phyloP scores from a whole-genome alignment of 1,139 yeast genomes.

The Debaryomyces nepalensis region DNA sequence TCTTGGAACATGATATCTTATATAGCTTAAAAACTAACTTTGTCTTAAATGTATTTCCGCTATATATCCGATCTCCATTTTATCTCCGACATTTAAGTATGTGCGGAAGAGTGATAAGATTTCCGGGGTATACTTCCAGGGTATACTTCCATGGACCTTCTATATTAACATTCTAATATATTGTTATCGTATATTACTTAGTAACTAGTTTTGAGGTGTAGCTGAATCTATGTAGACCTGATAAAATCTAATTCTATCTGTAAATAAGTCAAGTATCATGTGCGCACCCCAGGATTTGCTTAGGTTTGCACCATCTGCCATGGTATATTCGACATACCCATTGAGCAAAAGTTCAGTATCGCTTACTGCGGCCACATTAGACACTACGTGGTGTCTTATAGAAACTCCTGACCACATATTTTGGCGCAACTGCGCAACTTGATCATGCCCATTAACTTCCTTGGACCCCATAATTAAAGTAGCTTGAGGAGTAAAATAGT shows the following conservation, averaged over 20 bases:
- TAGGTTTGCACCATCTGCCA: conserved; percentile 23
- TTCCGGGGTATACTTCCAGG: no score
- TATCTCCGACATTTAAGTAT: conserved; percentile 1
- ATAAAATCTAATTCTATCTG: conserved; percentile 23
- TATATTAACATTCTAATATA: no score
- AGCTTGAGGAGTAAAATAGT: conserved; percentile 21
- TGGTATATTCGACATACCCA: conserved; percentile 28
- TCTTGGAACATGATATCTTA: background rate
- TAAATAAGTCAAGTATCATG: conserved; percentile 19
- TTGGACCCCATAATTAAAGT: conserved; percentile 25
- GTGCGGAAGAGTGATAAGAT: background rate
- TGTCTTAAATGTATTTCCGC: background rate
- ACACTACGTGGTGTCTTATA: conserved; percentile 26
- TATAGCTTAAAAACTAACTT: background rate
- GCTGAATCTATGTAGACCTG: conserved; percentile 28
- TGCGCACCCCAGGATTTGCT: conserved; percentile 27
- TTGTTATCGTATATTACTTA: no score
- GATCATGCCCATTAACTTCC: conserved; percentile 17
- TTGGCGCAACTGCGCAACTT: conserved; percentile 23
- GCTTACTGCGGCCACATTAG: conserved; percentile 22
- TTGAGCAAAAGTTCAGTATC: conserved; percentile 20
- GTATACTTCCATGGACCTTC: no score
- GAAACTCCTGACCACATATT: conserved; percentile 24
- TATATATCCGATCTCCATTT: conserved; percentile 2
- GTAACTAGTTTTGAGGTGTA: conserved; percentile 12